Percentiles rank a stretch among this genome's conserved stretches.
These are phyloP conservation scores for Monilinia laxa DNA, from an alignment of 2,329 filamentous ascomycete genomes.

Conservation along the genomic window DNA sequence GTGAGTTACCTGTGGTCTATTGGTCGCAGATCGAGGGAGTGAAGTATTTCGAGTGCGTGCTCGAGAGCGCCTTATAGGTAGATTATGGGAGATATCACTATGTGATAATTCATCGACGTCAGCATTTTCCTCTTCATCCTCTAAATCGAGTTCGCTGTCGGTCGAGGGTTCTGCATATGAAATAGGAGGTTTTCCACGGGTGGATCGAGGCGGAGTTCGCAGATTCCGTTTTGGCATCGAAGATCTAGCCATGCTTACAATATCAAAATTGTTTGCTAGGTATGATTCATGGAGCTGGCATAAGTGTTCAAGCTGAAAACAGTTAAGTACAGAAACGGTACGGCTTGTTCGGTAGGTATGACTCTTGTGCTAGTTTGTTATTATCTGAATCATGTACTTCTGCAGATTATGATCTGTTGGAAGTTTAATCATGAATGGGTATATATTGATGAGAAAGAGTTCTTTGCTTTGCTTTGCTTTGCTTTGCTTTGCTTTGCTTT, in stretches of 20 bases:
- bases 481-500: not conserved
- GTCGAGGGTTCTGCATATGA: constrained; percentile 23
- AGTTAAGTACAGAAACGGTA: not conserved
- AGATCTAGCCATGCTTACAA: constrained; percentile 16
- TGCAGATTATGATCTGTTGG: not conserved
- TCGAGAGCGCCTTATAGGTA: constrained; percentile 10
- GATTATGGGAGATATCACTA: not conserved
- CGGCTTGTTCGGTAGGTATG: not conserved
- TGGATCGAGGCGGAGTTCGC: constrained; percentile 15
- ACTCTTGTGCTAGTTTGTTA: not conserved
- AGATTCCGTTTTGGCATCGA: not conserved
- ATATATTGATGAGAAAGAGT: not conserved
- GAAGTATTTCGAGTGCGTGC: constrained; percentile 4
- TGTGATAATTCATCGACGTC: constrained; percentile 1
- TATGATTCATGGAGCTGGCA: constrained; percentile 9
- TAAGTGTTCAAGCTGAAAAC: not conserved
- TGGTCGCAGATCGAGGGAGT: constrained; percentile 22
- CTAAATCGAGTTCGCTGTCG: constrained; percentile 21
- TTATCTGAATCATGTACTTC: not conserved
- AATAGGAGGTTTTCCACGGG: constrained; percentile 15
- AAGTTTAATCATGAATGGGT: not conserved
- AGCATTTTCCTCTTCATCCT: constrained; percentile 4
- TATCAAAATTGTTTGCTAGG: not conserved
- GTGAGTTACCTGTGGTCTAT: constrained; percentile 16
- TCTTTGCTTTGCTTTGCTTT: not conserved